Percentiles rank a stretch among this genome's conserved stretches.
Evolutionary conservation across 805 yeast species (phyloP).

Genomic region (Myxozyma nipponensis): DNA sequence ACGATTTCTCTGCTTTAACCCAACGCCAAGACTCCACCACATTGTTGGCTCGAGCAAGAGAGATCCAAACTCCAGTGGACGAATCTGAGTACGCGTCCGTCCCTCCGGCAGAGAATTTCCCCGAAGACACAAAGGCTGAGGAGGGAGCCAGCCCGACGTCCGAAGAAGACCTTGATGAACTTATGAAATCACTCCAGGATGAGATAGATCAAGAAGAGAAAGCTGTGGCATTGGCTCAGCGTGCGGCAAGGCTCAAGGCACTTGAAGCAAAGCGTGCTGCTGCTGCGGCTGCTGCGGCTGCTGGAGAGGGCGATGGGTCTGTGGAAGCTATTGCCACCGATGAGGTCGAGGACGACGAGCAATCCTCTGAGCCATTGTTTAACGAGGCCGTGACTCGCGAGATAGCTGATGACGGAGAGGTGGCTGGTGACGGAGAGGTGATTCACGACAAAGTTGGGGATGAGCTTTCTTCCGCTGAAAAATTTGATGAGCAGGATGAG

Average conservation of each 20-base stretch:
- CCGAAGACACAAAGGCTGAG: not conserved
- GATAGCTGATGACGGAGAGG: not conserved
- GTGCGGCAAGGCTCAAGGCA: constrained; percentile 16
- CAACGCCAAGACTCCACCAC: constrained; percentile 12
- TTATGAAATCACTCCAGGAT: constrained; percentile 29
- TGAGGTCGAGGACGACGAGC: not conserved
- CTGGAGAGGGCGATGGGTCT: not conserved
- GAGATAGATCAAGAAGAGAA: constrained; percentile 25
- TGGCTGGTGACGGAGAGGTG: constrained; percentile 2
- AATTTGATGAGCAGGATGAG: not conserved
- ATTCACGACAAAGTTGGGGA: not conserved
- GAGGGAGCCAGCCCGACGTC: constrained; percentile 16
- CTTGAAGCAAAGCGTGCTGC: constrained; percentile 6
- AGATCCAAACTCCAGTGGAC: constrained; percentile 6
- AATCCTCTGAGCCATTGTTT: not conserved
- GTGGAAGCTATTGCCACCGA: constrained; percentile 4
- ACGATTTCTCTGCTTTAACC: constrained; percentile 13
- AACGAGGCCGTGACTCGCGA: not conserved
- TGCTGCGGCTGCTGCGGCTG: constrained; percentile 10
- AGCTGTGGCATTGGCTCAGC: constrained; percentile 15
- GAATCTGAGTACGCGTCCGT: constrained; percentile 6
- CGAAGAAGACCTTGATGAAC: constrained; percentile 40
- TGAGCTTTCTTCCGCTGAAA: not conserved
- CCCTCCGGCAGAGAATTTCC: not conserved
- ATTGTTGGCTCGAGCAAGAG: constrained; percentile 5